phyloP scores from a whole-genome alignment of 768 basidiomycete species.

The Peribolospora kevripleyi region DNA sequence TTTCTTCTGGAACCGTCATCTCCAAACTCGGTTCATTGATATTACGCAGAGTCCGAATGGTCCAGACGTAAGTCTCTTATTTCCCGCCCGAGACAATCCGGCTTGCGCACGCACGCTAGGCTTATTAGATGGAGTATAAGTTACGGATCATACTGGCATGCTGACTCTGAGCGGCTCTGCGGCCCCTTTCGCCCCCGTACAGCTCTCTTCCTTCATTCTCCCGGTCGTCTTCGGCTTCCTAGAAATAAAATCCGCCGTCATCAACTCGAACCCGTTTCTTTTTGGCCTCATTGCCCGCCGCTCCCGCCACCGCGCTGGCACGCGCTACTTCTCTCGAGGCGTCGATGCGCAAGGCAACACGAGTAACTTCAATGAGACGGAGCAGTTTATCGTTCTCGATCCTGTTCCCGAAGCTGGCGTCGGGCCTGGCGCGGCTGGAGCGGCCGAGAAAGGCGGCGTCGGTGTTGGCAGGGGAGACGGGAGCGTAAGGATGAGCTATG shows the following conservation, averaged over 20 bases:
- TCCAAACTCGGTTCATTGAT: slow-evolving; percentile 41
- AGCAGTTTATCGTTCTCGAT: slow-evolving; percentile 69
- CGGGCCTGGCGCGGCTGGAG: neutral
- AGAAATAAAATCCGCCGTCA: slow-evolving; percentile 30
- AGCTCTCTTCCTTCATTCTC: slow-evolving; percentile 74
- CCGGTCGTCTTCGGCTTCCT: slow-evolving; percentile 66
- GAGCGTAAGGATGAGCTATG: slow-evolving; percentile 40
- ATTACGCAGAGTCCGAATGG: slow-evolving; percentile 25
- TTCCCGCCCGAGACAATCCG: too few species aligned
- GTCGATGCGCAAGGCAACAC: slow-evolving; percentile 71
- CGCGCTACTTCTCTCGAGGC: slow-evolving; percentile 87
- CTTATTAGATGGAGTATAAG: too few species aligned
- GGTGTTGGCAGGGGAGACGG: slow-evolving; percentile 16
- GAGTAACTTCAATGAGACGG: slow-evolving; percentile 95
- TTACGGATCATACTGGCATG: too few species aligned
- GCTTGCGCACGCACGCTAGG: too few species aligned
- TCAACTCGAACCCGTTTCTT: slow-evolving; percentile 56
- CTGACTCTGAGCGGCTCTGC: neutral
- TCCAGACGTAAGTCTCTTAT: slow-evolving; percentile 34
- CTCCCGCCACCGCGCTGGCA: slow-evolving; percentile 80
- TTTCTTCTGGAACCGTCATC: slow-evolving; percentile 90
- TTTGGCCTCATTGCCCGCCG: slow-evolving; percentile 78
- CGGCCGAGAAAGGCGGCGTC: slow-evolving; percentile 4
- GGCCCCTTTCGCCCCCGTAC: neutral
- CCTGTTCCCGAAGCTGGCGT: slow-evolving; percentile 12